A percentile compares a stretch with the other conserved stretches of the same genome.
Conservation (phyloP, 371 early-diverging fungal genomes). For the Amoeboaphelidium protococcarum region DNA sequence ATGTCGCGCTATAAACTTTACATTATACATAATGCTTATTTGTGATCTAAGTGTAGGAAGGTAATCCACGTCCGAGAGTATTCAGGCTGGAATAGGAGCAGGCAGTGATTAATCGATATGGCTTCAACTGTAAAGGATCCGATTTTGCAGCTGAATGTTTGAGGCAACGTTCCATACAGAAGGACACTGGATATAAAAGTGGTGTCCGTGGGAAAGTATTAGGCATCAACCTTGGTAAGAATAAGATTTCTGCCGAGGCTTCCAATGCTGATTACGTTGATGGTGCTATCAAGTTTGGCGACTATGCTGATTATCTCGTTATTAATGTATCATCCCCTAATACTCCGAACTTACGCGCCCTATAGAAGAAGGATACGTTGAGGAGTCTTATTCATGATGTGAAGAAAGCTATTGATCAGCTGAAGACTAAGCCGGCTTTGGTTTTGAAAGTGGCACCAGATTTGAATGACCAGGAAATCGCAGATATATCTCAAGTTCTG, state of each 20-base stretch:
- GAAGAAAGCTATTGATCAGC: conserved; percentile 18
- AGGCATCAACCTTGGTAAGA: conserved; percentile 61
- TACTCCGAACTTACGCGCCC: conserved; percentile 38
- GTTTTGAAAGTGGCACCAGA: conserved; percentile 66
- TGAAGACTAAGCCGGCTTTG: conserved; percentile 27
- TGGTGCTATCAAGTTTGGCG: conserved; percentile 32
- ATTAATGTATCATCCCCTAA: conserved; percentile 58
- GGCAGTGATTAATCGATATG: conserved; percentile 61
- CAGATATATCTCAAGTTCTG: conserved; percentile 37
- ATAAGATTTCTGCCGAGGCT: conserved; percentile 31
- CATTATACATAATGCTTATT: too few species aligned
- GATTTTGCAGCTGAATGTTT: conserved; percentile 22
- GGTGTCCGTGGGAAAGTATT: conserved; percentile 24
- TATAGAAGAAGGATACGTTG: conserved; percentile 33
- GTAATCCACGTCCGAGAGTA: conserved; percentile 49
- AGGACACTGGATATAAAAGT: not conserved
- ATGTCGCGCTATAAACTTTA: not conserved
- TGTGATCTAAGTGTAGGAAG: too few species aligned
- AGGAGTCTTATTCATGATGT: conserved; percentile 30
- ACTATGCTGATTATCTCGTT: conserved; percentile 52
- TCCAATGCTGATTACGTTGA: conserved; percentile 35
- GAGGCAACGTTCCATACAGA: conserved; percentile 26
- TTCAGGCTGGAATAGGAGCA: conserved; percentile 37
- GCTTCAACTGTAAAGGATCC: conserved; percentile 57
- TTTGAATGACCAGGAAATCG: conserved; percentile 28